These are phyloP conservation scores for Paraconiothyrium brasiliense DNA, from an alignment of 2,329 filamentous ascomycete genomes.

Conservation along the genomic window DNA sequence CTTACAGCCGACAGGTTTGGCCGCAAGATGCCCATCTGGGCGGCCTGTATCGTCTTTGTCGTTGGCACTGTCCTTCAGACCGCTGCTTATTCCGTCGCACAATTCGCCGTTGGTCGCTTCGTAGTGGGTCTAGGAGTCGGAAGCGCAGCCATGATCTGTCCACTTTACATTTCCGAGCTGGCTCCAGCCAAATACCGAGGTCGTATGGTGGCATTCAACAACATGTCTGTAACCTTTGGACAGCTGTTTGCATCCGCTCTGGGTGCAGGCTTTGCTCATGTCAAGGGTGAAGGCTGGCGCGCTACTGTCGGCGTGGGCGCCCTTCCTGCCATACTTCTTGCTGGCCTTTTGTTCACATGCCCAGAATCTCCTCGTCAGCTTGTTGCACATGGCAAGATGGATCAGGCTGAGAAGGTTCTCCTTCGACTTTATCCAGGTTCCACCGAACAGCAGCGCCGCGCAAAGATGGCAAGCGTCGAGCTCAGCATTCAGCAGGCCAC, in stretches of 20 bases:
- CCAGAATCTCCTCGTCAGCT: constrained; percentile 51
- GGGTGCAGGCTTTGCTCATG: constrained; percentile 48
- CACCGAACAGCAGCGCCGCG: constrained; percentile 35
- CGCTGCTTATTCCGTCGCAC: constrained; percentile 34
- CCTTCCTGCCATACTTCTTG: constrained; percentile 47
- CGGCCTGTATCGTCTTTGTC: constrained; percentile 40
- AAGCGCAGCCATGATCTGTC: constrained; percentile 42
- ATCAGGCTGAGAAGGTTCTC: constrained; percentile 45
- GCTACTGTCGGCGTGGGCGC: constrained; percentile 50
- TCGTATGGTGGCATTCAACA: constrained; percentile 49
- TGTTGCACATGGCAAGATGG: constrained; percentile 43
- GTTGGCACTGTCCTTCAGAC: constrained; percentile 42
- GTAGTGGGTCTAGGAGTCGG: constrained; percentile 45
- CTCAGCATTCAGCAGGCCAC: constrained; percentile 45
- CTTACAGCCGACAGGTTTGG: constrained; percentile 48
- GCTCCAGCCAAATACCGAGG: constrained; percentile 47
- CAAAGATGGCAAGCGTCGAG: constrained; percentile 39
- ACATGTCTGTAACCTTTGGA: constrained; percentile 45
- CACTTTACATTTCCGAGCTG: constrained; percentile 42
- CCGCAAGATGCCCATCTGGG: constrained; percentile 42
- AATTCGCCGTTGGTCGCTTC: constrained; percentile 42
- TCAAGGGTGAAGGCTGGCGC: constrained; percentile 44
- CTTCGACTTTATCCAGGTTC: constrained; percentile 45
- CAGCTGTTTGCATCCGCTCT: constrained; percentile 44
- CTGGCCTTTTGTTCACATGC: constrained; percentile 44